Conservation (phyloP, 2,329 filamentous ascomycete species). For the Penicillium sp. region DNA sequence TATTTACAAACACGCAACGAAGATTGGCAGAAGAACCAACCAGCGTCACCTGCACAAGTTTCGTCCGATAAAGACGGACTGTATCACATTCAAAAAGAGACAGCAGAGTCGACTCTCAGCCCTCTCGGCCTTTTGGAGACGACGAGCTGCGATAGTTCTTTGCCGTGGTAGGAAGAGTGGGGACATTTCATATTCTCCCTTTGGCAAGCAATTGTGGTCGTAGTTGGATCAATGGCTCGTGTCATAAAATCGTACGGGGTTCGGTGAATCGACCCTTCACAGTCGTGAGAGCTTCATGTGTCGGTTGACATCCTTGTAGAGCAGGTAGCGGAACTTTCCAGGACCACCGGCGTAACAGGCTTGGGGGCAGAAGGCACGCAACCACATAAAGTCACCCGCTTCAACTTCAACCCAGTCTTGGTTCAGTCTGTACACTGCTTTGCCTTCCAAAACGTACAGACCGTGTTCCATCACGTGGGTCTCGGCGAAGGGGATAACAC, state of each 20-base stretch:
- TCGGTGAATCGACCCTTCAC: background rate
- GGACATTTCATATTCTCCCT: background rate
- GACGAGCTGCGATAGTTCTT: background rate
- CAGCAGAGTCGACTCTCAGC: background rate
- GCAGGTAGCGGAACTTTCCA: constrained; percentile 27
- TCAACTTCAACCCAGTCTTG: constrained; percentile 32
- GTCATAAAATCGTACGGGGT: background rate
- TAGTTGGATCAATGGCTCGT: background rate
- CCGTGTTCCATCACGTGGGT: constrained; percentile 31
- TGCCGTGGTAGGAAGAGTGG: background rate
- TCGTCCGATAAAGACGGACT: background rate
- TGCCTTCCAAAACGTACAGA: constrained; percentile 27
- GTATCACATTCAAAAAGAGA: background rate
- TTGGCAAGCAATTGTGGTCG: background rate
- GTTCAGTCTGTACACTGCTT: constrained; percentile 27
- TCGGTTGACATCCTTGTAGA: constrained; percentile 30
- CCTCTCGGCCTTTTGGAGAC: background rate
- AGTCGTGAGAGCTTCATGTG: constrained; percentile 27
- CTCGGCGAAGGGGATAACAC: constrained; percentile 27
- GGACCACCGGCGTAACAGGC: constrained; percentile 30
- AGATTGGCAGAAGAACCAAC: background rate
- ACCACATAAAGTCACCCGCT: constrained; percentile 30
- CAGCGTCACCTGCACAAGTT: background rate
- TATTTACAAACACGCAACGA: background rate
- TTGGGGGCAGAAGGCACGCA: constrained; percentile 30